phyloP scores from a whole-genome alignment of 306 rosid genomes.

The Carpinus viminea region DNA sequence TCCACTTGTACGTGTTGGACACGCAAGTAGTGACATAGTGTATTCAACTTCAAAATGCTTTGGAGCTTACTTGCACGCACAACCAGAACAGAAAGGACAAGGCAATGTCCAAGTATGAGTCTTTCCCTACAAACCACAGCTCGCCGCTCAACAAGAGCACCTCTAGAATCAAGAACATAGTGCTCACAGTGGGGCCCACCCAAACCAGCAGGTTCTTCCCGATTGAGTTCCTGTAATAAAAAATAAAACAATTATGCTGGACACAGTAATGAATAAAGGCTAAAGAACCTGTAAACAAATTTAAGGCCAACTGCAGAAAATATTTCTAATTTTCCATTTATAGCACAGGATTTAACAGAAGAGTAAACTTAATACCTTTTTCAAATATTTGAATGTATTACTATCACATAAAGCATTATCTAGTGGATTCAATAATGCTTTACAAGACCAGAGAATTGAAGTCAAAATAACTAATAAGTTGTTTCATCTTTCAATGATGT shows the following conservation, averaged over 20 bases:
- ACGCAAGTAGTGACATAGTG: neutral
- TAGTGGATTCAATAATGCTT: constrained; percentile 4
- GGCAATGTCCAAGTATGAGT: constrained; percentile 90
- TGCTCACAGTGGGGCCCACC: constrained; percentile 91
- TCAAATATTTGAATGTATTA: neutral
- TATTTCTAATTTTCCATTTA: constrained; percentile 2
- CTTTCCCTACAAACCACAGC: constrained; percentile 93
- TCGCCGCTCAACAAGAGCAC: constrained; percentile 90
- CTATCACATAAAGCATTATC: neutral
- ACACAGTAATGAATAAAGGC: constrained; percentile 1
- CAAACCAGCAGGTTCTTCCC: constrained; percentile 93
- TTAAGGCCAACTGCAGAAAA: constrained; percentile 13
- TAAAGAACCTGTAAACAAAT: neutral
- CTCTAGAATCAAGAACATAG: constrained; percentile 87
- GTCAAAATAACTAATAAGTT: neutral
- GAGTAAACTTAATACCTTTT: neutral
- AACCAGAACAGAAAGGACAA: constrained; percentile 76
- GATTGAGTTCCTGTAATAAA: constrained; percentile 75
- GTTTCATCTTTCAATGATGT: neutral
- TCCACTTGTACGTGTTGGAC: neutral
- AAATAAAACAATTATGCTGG: constrained; percentile 17
- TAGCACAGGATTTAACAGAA: neutral
- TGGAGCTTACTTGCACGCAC: constrained; percentile 67
- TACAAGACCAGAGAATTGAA: neutral
- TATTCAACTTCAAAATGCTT: constrained; percentile 26